Conservation (phyloP, 495 filamentous ascomycete species). For the Lophiostoma macrostomum region DNA sequence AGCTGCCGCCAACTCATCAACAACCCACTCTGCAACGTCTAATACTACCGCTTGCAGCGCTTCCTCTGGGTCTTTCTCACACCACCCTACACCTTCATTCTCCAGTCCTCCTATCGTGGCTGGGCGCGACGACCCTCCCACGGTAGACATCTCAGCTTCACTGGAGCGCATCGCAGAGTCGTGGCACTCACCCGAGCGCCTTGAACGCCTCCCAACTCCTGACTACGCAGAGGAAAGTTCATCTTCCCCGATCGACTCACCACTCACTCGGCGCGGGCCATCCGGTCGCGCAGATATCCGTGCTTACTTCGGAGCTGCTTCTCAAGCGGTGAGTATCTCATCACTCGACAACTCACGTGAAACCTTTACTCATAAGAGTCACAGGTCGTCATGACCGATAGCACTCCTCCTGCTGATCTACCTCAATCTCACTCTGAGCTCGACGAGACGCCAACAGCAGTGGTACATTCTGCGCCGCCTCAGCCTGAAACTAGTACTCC, state of each 20-base stretch:
- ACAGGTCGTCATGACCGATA: too few species aligned
- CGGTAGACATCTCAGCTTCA: not conserved
- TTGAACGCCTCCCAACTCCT: constrained; percentile 1
- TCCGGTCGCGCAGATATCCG: not conserved
- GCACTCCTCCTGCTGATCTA: too few species aligned
- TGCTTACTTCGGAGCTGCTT: too few species aligned
- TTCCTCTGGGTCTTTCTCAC: too few species aligned
- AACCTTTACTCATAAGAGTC: not conserved
- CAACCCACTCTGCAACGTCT: too few species aligned
- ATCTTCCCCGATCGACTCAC: not conserved
- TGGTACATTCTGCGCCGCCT: too few species aligned
- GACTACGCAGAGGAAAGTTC: not conserved
- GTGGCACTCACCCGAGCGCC: not conserved
- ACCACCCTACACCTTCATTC: too few species aligned
- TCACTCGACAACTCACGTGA: not conserved
- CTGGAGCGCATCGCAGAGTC: not conserved
- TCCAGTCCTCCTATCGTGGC: not conserved
- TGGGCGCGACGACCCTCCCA: not conserved
- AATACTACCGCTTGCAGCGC: too few species aligned
- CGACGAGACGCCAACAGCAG: too few species aligned
- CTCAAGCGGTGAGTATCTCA: not conserved
- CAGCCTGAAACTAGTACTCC: too few species aligned
- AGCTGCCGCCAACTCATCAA: too few species aligned
- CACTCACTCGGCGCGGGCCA: not conserved
- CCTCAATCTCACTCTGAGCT: too few species aligned